Base-by-base conservation (phyloP, 1,284 basidiomycete genomes). In the Lignosus rhinocerotis region DNA sequence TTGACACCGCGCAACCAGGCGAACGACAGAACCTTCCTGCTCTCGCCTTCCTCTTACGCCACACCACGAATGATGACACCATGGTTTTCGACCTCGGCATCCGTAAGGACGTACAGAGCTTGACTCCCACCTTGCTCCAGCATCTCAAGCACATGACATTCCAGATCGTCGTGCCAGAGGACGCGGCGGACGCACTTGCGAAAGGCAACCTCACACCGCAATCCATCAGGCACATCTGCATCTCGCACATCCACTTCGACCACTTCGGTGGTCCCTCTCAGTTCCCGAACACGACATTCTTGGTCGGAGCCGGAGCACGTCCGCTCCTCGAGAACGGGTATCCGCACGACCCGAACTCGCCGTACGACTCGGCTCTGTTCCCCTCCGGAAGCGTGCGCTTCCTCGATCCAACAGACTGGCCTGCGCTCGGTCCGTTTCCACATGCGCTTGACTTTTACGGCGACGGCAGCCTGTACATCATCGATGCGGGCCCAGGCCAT, bases 41-140 rank as follows among this genome's bases (percentile, higher is more conserved):
- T 3, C 75, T 85, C 46, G 72, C 76, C 3, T 85, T 84, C 69
- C 75, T 78, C 50, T 69, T 86, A 47, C 73, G 73, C 10, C 81
- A 85, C 14, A 62, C 62, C 16, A 56, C 46, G 17, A 75, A 70
- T 19, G 67, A 70, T 3, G 67, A 64, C 39, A 63, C 39, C 2
- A 65, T 84, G 54, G 66, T 85, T 12, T 84, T 86, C 58, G 84
- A 85, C 63, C 75, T 85, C 14, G 83, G 83, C 16, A 74, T 80
- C 19, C 76, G 80, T 31, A 75, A 75, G 39, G 79, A 85, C 66
- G 70, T 74, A 67, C 68, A 78, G n/a, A 74, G 68, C 7, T 75
- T 75, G 44, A 76, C 81, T 0, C 78, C 65, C 17, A 38, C 41
- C 10, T 21, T 50, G 41, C 41, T 56, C 43, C 56, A 55, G 21